These are phyloP conservation scores for Plasmodium reichenowi DNA, from an alignment of 169 alveolate genomes.

Conservation along the genomic window DNA sequence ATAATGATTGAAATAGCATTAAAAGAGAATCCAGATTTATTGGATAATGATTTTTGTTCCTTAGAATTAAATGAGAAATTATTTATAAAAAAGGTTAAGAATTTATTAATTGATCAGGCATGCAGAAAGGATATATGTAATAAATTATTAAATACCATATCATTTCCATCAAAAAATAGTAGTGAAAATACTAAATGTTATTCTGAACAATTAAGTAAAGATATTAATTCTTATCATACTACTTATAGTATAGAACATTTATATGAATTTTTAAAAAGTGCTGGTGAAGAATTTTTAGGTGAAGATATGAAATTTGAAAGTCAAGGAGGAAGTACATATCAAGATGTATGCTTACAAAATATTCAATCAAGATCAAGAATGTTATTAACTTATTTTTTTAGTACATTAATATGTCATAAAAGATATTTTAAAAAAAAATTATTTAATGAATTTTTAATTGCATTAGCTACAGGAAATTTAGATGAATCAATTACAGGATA, in stretches of 20 bases:
- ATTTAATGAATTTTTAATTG: conserved; percentile 30
- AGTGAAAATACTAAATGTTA: conserved; percentile 45
- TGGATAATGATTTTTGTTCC: background rate
- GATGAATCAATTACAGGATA: conserved; percentile 89
- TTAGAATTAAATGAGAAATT: background rate
- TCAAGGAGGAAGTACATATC: conserved; percentile 58
- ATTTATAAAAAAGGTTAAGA: conserved; percentile 20
- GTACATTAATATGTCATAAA: conserved; percentile 82
- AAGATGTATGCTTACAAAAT: conserved; percentile 81
- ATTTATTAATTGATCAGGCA: conserved; percentile 30
- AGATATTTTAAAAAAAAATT: conserved; percentile 22
- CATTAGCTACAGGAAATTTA: conserved; percentile 83
- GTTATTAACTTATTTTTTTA: conserved; percentile 85
- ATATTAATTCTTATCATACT: conserved; percentile 49
- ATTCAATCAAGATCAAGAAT: conserved; percentile 85
- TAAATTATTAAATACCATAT: conserved; percentile 51
- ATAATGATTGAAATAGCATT: conserved; percentile 44
- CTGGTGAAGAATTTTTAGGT: conserved; percentile 29
- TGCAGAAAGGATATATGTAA: conserved; percentile 52
- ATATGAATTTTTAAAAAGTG: conserved; percentile 40
- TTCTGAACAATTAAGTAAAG: conserved; percentile 35
- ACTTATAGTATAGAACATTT: conserved; percentile 35
- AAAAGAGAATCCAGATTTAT: background rate
- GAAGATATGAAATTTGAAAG: conserved; percentile 52
- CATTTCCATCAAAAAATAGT: conserved; percentile 64